Evolutionary conservation across 75 land plant genomes (phyloP).

Genomic region (Gnetum montanum): DNA sequence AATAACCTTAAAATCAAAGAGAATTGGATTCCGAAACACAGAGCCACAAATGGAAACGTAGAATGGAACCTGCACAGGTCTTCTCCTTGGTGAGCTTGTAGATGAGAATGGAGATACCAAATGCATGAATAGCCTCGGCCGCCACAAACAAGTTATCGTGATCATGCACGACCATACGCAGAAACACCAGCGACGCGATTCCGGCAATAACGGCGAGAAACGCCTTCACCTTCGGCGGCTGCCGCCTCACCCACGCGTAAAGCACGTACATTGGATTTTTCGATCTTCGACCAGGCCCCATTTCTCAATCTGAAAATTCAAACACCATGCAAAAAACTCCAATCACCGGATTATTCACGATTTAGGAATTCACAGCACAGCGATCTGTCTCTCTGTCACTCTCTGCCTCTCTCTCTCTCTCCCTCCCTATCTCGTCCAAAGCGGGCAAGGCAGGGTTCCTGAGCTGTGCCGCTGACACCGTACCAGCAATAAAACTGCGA

Average conservation of each 20-base stretch:
- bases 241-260: constrained; percentile 53
- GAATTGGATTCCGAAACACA: neutral
- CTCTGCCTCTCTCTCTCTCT: too few relatives aligned
- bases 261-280: constrained; percentile 38
- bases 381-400: too few relatives aligned
- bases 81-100: constrained; percentile 80
- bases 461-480: too few relatives aligned
- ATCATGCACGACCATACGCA: constrained; percentile 42
- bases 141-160: constrained; percentile 74
- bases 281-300: constrained; percentile 26
- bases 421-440: too few relatives aligned
- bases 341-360: too few relatives aligned
- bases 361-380: too few relatives aligned
- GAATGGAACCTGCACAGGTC: constrained; percentile 70
- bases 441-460: too few relatives aligned
- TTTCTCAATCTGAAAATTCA: too few relatives aligned
- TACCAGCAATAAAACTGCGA: too few relatives aligned
- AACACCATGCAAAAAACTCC: too few relatives aligned
- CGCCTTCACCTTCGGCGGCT: constrained; percentile 63
- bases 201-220: constrained; percentile 32
- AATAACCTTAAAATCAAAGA: too few relatives aligned
- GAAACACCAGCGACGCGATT: constrained; percentile 33
- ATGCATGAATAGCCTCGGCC: constrained; percentile 65
- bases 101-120: constrained; percentile 63
- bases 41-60: neutral